Evolutionary conservation across 495 filamentous ascomycete species (phyloP).

Genomic region (Penicillium steckii): DNA sequence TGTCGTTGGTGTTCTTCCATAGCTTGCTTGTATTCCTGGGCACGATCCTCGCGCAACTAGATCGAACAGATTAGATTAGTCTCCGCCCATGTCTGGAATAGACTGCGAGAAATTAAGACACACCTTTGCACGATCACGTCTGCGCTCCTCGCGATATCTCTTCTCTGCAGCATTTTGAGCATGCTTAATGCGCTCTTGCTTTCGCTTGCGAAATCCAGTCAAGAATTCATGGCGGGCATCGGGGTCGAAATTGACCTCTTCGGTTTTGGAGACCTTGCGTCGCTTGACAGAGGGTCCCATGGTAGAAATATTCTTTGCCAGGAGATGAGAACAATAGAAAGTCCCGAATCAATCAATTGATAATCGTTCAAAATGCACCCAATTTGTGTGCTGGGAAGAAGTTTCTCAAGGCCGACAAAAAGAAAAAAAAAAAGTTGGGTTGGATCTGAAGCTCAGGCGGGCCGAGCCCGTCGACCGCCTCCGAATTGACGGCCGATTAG

Average conservation of each 20-base stretch:
- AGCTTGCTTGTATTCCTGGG: constrained; percentile 74
- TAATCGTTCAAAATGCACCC: no score
- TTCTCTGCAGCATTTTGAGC: constrained; percentile 76
- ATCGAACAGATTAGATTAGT: constrained; percentile 18
- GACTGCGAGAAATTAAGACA: background rate
- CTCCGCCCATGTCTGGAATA: background rate
- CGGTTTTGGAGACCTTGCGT: constrained; percentile 61
- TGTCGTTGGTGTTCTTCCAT: constrained; percentile 68
- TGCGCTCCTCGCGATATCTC: constrained; percentile 69
- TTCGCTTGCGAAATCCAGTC: constrained; percentile 95
- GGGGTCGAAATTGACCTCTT: constrained; percentile 82
- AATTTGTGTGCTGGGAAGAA: no score
- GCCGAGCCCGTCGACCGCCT: constrained; percentile 30
- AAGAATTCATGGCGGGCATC: constrained; percentile 78
- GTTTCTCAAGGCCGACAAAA: constrained; percentile 4
- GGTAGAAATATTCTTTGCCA: background rate
- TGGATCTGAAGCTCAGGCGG: constrained; percentile 25
- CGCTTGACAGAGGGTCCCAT: constrained; percentile 55
- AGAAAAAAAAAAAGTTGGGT: constrained; percentile 24
- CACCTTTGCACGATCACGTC: constrained; percentile 71
- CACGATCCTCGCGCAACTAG: constrained; percentile 78
- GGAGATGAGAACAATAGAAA: no score
- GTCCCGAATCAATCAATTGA: no score
- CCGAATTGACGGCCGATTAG: constrained; percentile 27
- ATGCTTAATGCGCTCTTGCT: constrained; percentile 75